Base-by-base conservation (phyloP, 2,329 filamentous ascomycete genomes). In the Fonsecaea erecta region DNA sequence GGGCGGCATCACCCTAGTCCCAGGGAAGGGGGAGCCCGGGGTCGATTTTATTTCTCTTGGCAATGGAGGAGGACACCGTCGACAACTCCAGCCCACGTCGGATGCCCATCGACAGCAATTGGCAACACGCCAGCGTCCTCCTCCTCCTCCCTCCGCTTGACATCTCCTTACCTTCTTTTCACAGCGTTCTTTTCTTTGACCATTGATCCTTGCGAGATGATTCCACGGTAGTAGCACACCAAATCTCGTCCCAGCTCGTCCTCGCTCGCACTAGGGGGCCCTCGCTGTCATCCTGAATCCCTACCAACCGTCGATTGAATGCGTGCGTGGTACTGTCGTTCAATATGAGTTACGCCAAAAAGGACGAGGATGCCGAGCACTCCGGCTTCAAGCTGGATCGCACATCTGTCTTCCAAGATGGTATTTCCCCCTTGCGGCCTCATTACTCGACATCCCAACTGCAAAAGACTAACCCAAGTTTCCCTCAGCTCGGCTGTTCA, bases 351-450 rank as follows among this genome's bases (percentile, higher is more conserved):
- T 96, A 95, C 87, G 90, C 94, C 84, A 99, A 99, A 84, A 98
- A 97, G 85, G 94, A 99, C 81, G 95, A 98, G 86, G 95, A 99
- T 84, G 92, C 90, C 77, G 94, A 97, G 78, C 87, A 90, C 78
- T 90, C 91, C 77, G 86, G 98, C 83, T 90, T 98, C 85, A 96
- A 94, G 86, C 92, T 98, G 75, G 95, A 99, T 83, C 90, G 96
- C 76, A 97, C 94, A 63, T 93, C 94, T 74, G 95, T 99, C 71
- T 98, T 98, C 80, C 95, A 98, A 84, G 95, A 99, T 90, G 95
- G 95, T 97, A 81, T n/a, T 53, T 37, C 32, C 28, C 48, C 16
- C 26, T 48, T 12, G n/a, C n/a, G n/a, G n/a, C n/a, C n/a, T 40
- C 26, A 28, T 6, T 12, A 30, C 11, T 52, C 51, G 28, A 61